Conservation (phyloP, 495 filamentous ascomycete species). For the Aspergillus sparsus region DNA sequence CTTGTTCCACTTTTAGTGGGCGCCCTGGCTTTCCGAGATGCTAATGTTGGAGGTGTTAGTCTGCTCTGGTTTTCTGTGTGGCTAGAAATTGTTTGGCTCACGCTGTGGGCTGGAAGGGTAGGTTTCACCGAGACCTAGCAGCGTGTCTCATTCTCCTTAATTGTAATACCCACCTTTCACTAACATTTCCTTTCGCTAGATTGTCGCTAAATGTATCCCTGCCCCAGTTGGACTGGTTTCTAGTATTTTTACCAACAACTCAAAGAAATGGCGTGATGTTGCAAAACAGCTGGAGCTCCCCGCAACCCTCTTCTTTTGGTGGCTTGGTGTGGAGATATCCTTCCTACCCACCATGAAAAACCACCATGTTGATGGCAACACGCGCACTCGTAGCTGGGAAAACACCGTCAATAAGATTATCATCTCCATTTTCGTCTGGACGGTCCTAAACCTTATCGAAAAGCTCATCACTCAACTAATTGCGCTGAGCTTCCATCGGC, state of each 20-base stretch:
- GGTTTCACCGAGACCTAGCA: conserved; percentile 20
- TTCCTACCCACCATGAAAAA: conserved; percentile 63
- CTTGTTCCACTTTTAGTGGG: conserved; percentile 83
- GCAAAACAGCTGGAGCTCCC: conserved; percentile 84
- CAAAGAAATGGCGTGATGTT: conserved; percentile 93
- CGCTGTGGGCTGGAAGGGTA: conserved; percentile 79
- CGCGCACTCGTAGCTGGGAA: conserved; percentile 66
- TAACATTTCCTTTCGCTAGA: conserved; percentile 38
- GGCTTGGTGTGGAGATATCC: conserved; percentile 74
- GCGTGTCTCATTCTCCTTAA: not conserved
- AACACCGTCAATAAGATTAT: conserved; percentile 82
- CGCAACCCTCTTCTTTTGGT: conserved; percentile 88
- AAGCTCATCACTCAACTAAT: conserved; percentile 96
- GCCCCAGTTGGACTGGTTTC: conserved; percentile 63
- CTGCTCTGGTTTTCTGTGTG: conserved; percentile 93
- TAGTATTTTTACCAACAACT: conserved; percentile 80
- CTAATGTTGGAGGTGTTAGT: conserved; percentile 72
- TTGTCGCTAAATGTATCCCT: conserved; percentile 76
- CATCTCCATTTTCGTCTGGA: conserved; percentile 75
- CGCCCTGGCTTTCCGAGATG: conserved; percentile 60
- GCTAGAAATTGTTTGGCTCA: conserved; percentile 92
- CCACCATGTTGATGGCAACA: conserved; percentile 65
- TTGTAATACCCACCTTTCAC: not conserved
- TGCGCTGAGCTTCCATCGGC: conserved; percentile 85
- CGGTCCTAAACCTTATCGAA: conserved; percentile 79